Evolutionary conservation across 2,329 filamentous ascomycete species (phyloP), one percentile per base, ranked within the genome.

Genomic region (Diaporthe citriasiana): DNA sequence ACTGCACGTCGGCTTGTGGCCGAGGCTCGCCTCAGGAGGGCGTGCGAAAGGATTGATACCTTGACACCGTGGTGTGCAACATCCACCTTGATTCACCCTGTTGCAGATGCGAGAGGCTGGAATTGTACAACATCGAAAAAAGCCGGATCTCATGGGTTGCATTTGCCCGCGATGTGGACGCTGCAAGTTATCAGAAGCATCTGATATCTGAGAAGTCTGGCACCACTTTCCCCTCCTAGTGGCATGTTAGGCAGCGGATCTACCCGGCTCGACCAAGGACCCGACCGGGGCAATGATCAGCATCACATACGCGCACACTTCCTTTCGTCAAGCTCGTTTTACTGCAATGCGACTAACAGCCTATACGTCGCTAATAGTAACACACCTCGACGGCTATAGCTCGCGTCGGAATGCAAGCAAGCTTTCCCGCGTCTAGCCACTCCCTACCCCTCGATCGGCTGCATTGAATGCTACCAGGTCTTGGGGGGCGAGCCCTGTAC

Each of bases 161-260:
- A 45, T 27, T 27, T 42, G 30, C 30, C 50, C 25, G n/a, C 27
- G 25, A 56, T 40, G 40, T 51, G 38, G 60, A 33, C 56, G 65
- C 50, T 65, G 72, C 30, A 73, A 63, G 35, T 35, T 42, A 47
- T 50, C 55, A 73, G 51, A 66, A 72, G 68, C 72, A 59, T 74
- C 68, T 74, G 72, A 71, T 71, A 65, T 71, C 35, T 69, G 47
- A 69, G 45, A 9, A 69, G 55, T 65, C 60, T 72, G 68, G 60
- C 74, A 74, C 72, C 74, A 74, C 72, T 57, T 65, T 63, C 68
- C 60, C 72, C 72, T 74, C 68, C 40, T 56, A 56, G 50, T 75
- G 74, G 68, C 74, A 65, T 75, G 74, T 74, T 50, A 40, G 33
- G 51, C 27, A 53, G 47, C 74, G 74, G 74, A 75, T 75, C 74